These are phyloP conservation scores for Cladophialophora immunda DNA, from an alignment of 2,329 filamentous ascomycete genomes.

Conservation along the genomic window DNA sequence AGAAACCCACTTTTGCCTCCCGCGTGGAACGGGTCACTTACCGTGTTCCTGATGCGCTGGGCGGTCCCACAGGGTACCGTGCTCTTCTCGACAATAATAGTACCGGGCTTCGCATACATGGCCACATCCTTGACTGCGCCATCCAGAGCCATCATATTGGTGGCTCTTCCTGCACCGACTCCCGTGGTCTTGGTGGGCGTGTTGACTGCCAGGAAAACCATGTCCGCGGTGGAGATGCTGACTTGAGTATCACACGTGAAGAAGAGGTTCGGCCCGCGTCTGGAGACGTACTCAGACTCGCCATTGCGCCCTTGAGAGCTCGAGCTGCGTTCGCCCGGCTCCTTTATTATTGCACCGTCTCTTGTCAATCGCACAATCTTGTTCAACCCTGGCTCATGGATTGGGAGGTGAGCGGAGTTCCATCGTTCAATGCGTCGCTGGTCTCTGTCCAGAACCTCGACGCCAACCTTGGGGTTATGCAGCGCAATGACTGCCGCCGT, in stretches of 20 bases:
- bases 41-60: constrained; percentile 72
- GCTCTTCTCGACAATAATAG: constrained; percentile 82
- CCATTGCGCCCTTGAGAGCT: neutral
- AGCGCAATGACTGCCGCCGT: constrained; percentile 78
- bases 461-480: constrained; percentile 73
- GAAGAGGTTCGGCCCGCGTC: constrained; percentile 71
- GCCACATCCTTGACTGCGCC: constrained; percentile 74
- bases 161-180: constrained; percentile 73
- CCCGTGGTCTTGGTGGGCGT: constrained; percentile 79
- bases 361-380: constrained; percentile 67
- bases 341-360: constrained; percentile 46
- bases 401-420: constrained; percentile 77
- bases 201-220: constrained; percentile 80
- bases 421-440: constrained; percentile 72
- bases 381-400: constrained; percentile 76
- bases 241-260: constrained; percentile 74
- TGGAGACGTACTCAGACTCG: constrained; percentile 46
- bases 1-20: constrained; percentile 1
- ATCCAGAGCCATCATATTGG: constrained; percentile 77
- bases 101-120: constrained; percentile 69
- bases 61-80: constrained; percentile 81
- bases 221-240: constrained; percentile 72
- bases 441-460: constrained; percentile 79
- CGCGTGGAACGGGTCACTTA: constrained; percentile 50
- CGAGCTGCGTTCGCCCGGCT: neutral